Percentiles rank a stretch among this genome's conserved stretches.
Conservation (phyloP, 1,284 basidiomycete species). For the Naganishia cerealis region DNA sequence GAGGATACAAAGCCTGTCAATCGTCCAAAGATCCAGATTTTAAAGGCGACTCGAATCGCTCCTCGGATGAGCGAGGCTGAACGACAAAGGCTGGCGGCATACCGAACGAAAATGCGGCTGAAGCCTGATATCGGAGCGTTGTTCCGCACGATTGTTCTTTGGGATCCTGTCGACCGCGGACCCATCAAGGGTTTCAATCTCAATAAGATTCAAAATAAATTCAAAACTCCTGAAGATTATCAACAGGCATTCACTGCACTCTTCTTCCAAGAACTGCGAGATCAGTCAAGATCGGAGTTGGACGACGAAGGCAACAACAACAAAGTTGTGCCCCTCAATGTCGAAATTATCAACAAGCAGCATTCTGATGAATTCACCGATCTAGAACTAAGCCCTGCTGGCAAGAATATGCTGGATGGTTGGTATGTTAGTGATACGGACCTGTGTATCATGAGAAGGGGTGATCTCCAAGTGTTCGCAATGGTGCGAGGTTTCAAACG, state of each 20-base stretch:
- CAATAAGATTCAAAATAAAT: slow-evolving; percentile 65
- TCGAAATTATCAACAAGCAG: slow-evolving; percentile 63
- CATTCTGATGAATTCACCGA: slow-evolving; percentile 54
- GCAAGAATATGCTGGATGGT: slow-evolving; percentile 61
- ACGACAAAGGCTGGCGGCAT: slow-evolving; percentile 64
- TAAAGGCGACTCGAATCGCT: slow-evolving; percentile 64
- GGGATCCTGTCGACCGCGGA: slow-evolving; percentile 66
- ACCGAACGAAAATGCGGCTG: slow-evolving; percentile 67
- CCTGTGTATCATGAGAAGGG: slow-evolving; percentile 68
- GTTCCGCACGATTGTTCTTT: slow-evolving; percentile 77
- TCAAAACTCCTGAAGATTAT: slow-evolving; percentile 70
- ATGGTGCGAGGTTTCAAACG: slow-evolving; percentile 73
- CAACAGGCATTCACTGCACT: slow-evolving; percentile 77
- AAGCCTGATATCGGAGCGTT: slow-evolving; percentile 79
- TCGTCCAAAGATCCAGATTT: slow-evolving; percentile 64
- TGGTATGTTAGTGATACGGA: slow-evolving; percentile 79
- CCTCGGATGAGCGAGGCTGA: slow-evolving; percentile 52
- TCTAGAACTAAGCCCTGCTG: slow-evolving; percentile 51
- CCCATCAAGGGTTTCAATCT: slow-evolving; percentile 33
- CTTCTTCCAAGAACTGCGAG: slow-evolving; percentile 89
- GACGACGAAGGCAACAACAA: slow-evolving; percentile 60
- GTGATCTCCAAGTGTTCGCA: slow-evolving; percentile 60
- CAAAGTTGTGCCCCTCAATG: slow-evolving; percentile 66
- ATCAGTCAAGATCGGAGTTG: slow-evolving; percentile 73
- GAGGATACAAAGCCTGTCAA: slow-evolving; percentile 53